Evolutionary conservation across 73 alveolate genomes (phyloP).

Genomic region (Paramecium biaurelia): DNA sequence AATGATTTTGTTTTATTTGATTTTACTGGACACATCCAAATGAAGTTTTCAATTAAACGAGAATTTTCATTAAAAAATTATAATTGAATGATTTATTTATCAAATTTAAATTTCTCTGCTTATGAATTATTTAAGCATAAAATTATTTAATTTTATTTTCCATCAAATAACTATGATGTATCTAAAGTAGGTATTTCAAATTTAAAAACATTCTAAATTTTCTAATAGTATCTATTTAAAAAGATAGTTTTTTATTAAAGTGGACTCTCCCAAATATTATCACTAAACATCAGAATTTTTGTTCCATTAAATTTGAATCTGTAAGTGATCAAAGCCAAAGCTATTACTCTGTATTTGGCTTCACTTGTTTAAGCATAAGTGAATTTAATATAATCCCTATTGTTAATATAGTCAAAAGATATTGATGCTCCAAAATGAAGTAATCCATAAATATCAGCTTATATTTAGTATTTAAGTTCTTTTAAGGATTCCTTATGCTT

Average conservation of each 20-base stretch:
- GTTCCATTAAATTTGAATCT: slow-evolving; percentile 22
- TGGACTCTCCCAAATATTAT: not conserved
- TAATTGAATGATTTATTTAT: not conserved
- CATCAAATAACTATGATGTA: not conserved
- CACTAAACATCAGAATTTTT: not conserved
- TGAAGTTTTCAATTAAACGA: not conserved
- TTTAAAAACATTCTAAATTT: not conserved
- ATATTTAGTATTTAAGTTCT: not conserved
- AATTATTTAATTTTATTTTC: not conserved
- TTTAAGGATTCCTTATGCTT: not conserved
- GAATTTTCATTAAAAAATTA: not conserved
- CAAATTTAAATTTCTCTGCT: not conserved
- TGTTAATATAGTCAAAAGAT: not conserved
- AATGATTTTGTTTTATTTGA: not conserved
- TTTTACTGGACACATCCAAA: not conserved
- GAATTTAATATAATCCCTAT: not conserved
- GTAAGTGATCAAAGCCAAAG: not conserved
- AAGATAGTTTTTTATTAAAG: not conserved
- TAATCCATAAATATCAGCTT: not conserved
- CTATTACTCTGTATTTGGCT: not conserved
- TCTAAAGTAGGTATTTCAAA: not conserved
- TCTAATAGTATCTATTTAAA: not conserved
- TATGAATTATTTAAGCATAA: not conserved
- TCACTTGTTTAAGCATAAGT: not conserved
- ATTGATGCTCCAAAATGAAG: not conserved